Conservation (phyloP, 345 rosid genomes). For the Limnanthes douglasii region DNA sequence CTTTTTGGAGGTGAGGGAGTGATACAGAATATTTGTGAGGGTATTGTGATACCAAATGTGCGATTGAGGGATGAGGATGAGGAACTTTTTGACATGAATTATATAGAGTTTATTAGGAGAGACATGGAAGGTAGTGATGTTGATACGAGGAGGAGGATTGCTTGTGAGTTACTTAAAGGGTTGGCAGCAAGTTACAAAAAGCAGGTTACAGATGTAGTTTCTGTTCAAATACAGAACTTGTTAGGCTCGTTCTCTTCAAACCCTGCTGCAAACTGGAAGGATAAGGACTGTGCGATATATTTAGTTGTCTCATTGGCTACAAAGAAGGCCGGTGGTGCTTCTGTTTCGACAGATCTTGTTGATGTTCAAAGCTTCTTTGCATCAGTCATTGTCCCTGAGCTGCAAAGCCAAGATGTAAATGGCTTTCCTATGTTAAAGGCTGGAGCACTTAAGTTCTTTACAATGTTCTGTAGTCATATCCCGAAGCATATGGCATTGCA, state of each 20-base stretch:
- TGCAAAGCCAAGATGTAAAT: slow-evolving; percentile 65
- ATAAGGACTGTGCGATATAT: slow-evolving; percentile 92
- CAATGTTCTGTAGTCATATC: slow-evolving; percentile 63
- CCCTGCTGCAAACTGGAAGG: slow-evolving; percentile 81
- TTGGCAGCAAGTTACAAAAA: slow-evolving; percentile 71
- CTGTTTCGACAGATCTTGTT: slow-evolving; percentile 76
- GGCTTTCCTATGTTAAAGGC: slow-evolving; percentile 88
- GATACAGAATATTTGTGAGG: slow-evolving; percentile 69
- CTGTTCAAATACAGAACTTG: slow-evolving; percentile 69
- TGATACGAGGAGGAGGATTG: slow-evolving; percentile 96
- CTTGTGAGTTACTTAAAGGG: slow-evolving; percentile 92
- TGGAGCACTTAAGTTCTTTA: slow-evolving; percentile 80
- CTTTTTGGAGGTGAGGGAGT: slow-evolving; percentile 70
- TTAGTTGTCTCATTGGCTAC: slow-evolving; percentile 86
- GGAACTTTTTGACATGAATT: slow-evolving; percentile 96
- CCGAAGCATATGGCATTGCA: slow-evolving; percentile 54
- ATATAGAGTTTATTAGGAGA: slow-evolving; percentile 86
- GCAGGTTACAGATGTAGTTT: slow-evolving; percentile 48
- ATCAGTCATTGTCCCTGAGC: slow-evolving; percentile 66
- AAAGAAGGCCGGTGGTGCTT: slow-evolving; percentile 68
- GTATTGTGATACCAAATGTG: slow-evolving; percentile 92
- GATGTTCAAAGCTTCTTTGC: slow-evolving; percentile 74
- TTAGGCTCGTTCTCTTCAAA: slow-evolving; percentile 44
- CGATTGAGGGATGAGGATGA: slow-evolving; percentile 89
- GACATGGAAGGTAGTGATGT: slow-evolving; percentile 99